These are phyloP conservation scores for Agroathelia rolfsii DNA, from an alignment of 1,284 basidiomycete genomes.

Conservation along the genomic window DNA sequence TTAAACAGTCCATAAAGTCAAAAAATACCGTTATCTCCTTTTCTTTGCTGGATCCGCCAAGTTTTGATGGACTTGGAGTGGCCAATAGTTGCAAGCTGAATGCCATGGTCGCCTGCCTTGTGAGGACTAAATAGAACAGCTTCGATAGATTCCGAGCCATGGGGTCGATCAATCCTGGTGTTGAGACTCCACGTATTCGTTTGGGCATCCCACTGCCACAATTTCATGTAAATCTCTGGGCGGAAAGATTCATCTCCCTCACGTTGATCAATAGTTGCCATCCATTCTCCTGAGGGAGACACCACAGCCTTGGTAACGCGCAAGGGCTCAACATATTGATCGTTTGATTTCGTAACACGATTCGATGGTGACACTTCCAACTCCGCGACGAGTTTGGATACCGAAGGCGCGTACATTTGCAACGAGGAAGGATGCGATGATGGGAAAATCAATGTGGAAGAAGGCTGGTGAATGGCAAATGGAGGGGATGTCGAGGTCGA, in stretches of 20 bases:
- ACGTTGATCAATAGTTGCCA: conserved; percentile 85
- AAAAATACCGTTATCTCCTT: conserved; percentile 26
- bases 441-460: conserved; percentile 76
- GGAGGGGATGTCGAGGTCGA: conserved; percentile 39
- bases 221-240: conserved; percentile 74
- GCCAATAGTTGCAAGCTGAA: conserved; percentile 54
- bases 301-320: conserved; percentile 68
- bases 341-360: conserved; percentile 77
- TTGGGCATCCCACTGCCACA: conserved; percentile 80
- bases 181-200: conserved; percentile 62
- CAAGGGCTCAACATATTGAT: conserved; percentile 69
- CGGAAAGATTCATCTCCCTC: conserved; percentile 55
- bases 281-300: conserved; percentile 72
- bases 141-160: conserved; percentile 59
- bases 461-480: conserved; percentile 61
- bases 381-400: conserved; percentile 72
- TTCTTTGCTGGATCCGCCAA: conserved; percentile 49
- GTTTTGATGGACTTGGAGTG: conserved; percentile 61
- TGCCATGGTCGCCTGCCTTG: conserved; percentile 18
- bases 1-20: conserved; percentile 8
- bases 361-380: conserved; percentile 93
- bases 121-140: conserved; percentile 60
- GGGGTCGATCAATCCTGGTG: conserved; percentile 86
- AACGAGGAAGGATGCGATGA: conserved; percentile 93
- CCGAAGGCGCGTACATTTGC: conserved; percentile 78